Base-by-base conservation (phyloP, 768 basidiomycete genomes). In the Agrocybe pediades region DNA sequence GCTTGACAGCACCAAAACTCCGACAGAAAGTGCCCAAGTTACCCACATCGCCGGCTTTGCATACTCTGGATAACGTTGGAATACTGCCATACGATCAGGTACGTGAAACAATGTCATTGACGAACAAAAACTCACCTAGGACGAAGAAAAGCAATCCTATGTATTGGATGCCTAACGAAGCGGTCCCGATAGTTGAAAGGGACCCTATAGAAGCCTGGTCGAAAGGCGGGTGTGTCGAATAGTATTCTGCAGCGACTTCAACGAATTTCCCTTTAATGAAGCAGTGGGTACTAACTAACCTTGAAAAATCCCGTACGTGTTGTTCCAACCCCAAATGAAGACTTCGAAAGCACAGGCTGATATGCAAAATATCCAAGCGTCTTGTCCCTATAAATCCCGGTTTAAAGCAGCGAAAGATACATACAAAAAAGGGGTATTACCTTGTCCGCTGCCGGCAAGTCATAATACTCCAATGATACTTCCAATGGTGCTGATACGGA, bases 31-130 rank as follows among this genome's bases (percentile, higher is more conserved):
- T 8, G 30, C 7, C n/a, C 42, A 42, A 5, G 42, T 33, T 1
- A 27, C 24, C 26, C 30, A 52, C 51, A 52, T 52, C 42, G 40
- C 41, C 9, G 19, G 26, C 11, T 17, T 52, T 2, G 41, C 41
- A 43, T 44, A 52, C 21, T 52, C 51, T 23, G 51, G 51, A 21
- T 52, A 52, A 16, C 51, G 41, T n/a, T 52, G 51, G 29, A 42
- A 52, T 15, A 52, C 51, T 52, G 21, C n/a, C 9, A 6, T 1
- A 41, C 16, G 20, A 33, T 20, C 19, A n/a, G 9, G 17, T 21
- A 23, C 8, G 9, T 2, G 6, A 41, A 25, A 26, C 7, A 17
- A 20, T 15, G 48, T 17, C 21, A 11, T 19, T 8, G 9, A 7
- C 11, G n/a, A 51, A 19, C 9, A 16, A 33, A 29, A 11, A 33